Evolutionary conservation across 2,329 filamentous ascomycete species (phyloP), one percentile per base, ranked within the genome.

Genomic region (Aaosphaeria pasadenensis): DNA sequence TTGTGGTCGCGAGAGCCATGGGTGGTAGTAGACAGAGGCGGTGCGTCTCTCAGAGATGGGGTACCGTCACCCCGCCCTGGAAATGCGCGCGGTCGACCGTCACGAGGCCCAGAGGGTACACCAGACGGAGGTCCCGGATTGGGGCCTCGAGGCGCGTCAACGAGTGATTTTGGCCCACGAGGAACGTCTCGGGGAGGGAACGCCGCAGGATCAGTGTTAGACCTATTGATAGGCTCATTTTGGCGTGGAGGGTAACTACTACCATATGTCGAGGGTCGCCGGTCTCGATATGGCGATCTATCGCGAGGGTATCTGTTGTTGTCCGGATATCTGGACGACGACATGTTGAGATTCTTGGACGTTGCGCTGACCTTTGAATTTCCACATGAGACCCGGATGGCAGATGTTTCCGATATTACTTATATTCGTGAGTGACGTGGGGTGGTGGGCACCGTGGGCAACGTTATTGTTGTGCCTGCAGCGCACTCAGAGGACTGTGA

Each of bases 131-230:
- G 57, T 29, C 62, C 67, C 7, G 64, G 50, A 43, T 65, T 60
- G 36, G 69, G 65, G n/a, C 65, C 64, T 45, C 74, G 69, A 43
- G 71, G 63, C 11, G 80, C 30, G 82, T 92, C 88, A 50, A 87
- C 80, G 48, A 91, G 74, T 4, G 88, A 89, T 69, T 91, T 90
- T 7, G 91, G 90, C 0, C 88, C 91, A 47, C 90, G 81, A 3
- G 91, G 91, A 2, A 88, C 86, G 54, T 95, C 89, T 51, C 67
- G 55, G 3, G 65, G 48, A 13, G 60, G 57, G 29, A 69, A 70
- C 4, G 45, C 53, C 40, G 48, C 49, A 5, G 62, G 52, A n/a
- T 70, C 67, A 28, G 56, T 45, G 38, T 58, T 63, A 11, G 62
- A 58, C 11, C 68, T 57, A 28, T 55, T 52, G 46, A 45, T 62